Evolutionary conservation across 495 filamentous ascomycete genomes (phyloP), one percentile per base, ranked within the genome.

Genomic region (Melanomma pulvis-pyrius): DNA sequence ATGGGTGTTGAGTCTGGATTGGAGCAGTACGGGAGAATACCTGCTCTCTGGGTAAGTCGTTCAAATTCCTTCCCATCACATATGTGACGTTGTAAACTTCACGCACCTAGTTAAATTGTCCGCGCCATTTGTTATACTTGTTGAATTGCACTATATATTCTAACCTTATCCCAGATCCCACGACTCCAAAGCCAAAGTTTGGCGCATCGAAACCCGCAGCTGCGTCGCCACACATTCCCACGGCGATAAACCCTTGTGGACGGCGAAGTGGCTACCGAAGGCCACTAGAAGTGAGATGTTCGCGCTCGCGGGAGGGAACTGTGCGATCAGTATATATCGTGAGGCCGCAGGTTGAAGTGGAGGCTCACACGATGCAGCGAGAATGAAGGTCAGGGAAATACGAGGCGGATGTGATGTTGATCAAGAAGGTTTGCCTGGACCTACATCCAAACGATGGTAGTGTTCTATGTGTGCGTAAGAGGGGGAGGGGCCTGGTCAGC

Each of bases 221-320:
- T 98, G 94, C 74, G 93, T 98, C 39, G 92, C 94, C 39, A 98
- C 96, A 21, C 92, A 97, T 74, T 90, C 87, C 25, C 92, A 98
- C 78, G 91, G 88, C 1, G 92, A 96, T 59, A 89, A 90, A 68
- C 87, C 90, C 1, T 71, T 98, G 32, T 97, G 96, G 92, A 82
- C 82, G 59, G 92, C 91, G 29, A 89, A 87, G 66, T 98, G 94
- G 93, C 75, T 98, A 60, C 92, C 92, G 12, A 96, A 90, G 77
- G 22, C 44, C 11, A 62, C 81, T 0, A 85, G 82, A 72, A 91
- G 88, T 30, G 93, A 97, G 79, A 87, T 87, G 61, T 98, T 98
- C 77, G 90, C 88, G 53, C 90, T 90, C 15, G 91, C 87, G 15
- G 96, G 96, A 1, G 91, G 90, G 25, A 91, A 88, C 71, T 75